Conservation (phyloP, 345 rosid genomes). For the Acer campestre region DNA sequence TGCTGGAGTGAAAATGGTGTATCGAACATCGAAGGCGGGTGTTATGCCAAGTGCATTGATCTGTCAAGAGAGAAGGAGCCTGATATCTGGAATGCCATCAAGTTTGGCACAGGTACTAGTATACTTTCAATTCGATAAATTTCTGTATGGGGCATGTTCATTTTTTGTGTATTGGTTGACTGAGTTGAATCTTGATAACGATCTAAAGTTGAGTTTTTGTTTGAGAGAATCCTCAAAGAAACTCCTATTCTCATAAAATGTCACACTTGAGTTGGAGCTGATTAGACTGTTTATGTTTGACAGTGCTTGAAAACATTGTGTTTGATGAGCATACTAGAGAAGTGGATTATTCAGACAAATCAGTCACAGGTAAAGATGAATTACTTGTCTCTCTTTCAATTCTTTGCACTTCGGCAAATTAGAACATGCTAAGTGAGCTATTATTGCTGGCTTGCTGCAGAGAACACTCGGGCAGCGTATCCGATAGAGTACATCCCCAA, state of each 20-base stretch:
- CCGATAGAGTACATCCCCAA: conserved; percentile 93
- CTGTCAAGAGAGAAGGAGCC: conserved; percentile 89
- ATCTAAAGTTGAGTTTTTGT: not conserved
- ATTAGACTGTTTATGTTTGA: conserved; percentile 14
- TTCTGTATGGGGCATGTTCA: too few relatives aligned
- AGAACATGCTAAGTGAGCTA: not conserved
- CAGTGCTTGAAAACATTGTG: conserved; percentile 94
- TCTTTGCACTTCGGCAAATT: not conserved
- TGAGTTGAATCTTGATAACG: not conserved
- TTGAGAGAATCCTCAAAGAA: not conserved
- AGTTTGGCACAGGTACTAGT: conserved; percentile 72
- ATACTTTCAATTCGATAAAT: too few relatives aligned
- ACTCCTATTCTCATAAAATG: too few relatives aligned
- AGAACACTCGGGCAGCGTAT: conserved; percentile 93
- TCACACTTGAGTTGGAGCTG: not conserved
- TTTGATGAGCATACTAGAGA: conserved; percentile 91
- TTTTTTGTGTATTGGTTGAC: not conserved
- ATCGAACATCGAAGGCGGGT: conserved; percentile 95
- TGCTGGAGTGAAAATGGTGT: conserved; percentile 92
- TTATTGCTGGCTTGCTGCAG: conserved; percentile 36
- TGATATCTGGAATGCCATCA: conserved; percentile 94
- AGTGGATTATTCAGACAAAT: conserved; percentile 80
- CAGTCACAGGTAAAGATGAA: conserved; percentile 59
- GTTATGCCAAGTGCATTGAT: conserved; percentile 96
- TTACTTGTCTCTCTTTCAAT: not conserved